Evolutionary conservation across 2,329 filamentous ascomycete species (phyloP), one percentile per base, ranked within the genome.

Genomic region (Cytospora mali): DNA sequence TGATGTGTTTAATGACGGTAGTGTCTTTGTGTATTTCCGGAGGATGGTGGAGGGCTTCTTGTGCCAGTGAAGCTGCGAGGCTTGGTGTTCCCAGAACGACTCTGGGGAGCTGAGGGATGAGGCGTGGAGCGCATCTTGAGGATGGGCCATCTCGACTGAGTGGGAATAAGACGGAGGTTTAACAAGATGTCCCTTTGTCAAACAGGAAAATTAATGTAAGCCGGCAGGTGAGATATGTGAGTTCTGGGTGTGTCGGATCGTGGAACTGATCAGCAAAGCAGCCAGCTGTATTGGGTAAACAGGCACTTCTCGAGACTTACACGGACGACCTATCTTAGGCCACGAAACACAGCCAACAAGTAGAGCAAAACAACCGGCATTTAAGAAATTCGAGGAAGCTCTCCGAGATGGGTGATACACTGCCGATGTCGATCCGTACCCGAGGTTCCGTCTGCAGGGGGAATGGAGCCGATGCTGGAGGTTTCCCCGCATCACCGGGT

Each of bases 11-110:
- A 77, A 84, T 58, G 80, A 75, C 46, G 60, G 52, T 4, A 95
- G 79, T 9, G 79, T 85, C 75, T 91, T 93, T 54, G 81, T 85
- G 23, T 80, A 83, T 46, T 77, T 79, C 3, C 78, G 77, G 25
- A 96, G 81, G 0, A 85, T 84, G 0, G 81, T 79, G 14, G 83
- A 83, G 9, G 93, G 93, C 60, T 84, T 82, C 71, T 86, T 89
- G 76, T 96, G 89, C 93, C 93, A 97, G 74, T 89, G 78, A 4
- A 98, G 80, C 25, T 90, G 84, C 51, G 86, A 80, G 6, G 92
- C 92, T 71, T 95, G 91, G 61, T 82, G 80, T 25, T 78, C 78
- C 92, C 92, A 96, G 77, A 96, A 96, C 6, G 77, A 72, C 66
- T 90, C 84, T 0, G 91, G 91, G 67, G 90, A 78, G n/a, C 76